These are phyloP conservation scores for Calonectria leucothoes DNA, from an alignment of 2,329 filamentous ascomycete genomes.

Conservation along the genomic window DNA sequence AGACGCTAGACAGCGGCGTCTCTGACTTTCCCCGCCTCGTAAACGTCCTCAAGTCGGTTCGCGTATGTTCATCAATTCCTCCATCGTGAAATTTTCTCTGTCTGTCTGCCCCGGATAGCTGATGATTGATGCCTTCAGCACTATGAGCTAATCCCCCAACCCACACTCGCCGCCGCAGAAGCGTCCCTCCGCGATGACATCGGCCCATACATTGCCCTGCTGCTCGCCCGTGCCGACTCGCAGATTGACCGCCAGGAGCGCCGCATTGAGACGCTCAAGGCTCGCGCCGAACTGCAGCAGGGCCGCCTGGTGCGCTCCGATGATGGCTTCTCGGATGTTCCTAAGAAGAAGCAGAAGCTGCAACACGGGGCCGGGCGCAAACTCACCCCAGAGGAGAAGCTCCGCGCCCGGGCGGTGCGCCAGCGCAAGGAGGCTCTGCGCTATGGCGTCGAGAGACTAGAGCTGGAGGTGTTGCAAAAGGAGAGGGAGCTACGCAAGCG, in stretches of 20 bases:
- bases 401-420: constrained; percentile 70
- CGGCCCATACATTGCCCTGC: constrained; percentile 82
- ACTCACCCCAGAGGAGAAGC: constrained; percentile 65
- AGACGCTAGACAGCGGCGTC: constrained; percentile 66
- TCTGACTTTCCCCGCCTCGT: constrained; percentile 68
- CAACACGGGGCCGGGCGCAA: constrained; percentile 39
- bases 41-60: constrained; percentile 67
- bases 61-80: constrained; percentile 54
- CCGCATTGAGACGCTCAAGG: constrained; percentile 85
- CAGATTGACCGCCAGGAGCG: constrained; percentile 86
- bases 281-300: constrained; percentile 85
- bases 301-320: constrained; percentile 64
- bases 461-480: constrained; percentile 86
- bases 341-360: constrained; percentile 31
- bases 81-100: neutral
- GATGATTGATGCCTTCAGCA: constrained; percentile 67
- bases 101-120: neutral
- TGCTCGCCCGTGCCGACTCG: constrained; percentile 84
- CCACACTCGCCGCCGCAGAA: constrained; percentile 84
- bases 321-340: constrained; percentile 26
- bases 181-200: constrained; percentile 88
- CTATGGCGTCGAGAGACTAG: constrained; percentile 87
- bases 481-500: constrained; percentile 68
- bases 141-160: constrained; percentile 91
- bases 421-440: constrained; percentile 88